Evolutionary conservation across 1,139 yeast genomes (phyloP), one percentile per base, ranked within the genome.

Genomic region (Sugiyamaella paludigena): DNA sequence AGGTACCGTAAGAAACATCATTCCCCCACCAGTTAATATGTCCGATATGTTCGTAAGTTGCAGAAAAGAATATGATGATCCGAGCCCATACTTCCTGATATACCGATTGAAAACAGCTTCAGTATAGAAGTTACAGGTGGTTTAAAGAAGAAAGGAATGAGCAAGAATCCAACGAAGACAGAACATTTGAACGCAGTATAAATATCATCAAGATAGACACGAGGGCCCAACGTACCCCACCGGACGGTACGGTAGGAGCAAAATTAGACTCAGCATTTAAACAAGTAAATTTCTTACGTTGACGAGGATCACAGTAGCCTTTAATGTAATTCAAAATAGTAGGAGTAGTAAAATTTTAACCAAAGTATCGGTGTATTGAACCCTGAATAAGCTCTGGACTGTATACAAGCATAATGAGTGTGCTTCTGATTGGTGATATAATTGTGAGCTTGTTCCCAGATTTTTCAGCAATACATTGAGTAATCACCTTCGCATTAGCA

Each of bases 1-100:
- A 24, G 35, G 81, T 82, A 2, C 51, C 60, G 48, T 59, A 66
- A 10, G 66, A 49, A 15, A 79, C 78, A 37, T 55, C 63, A 60
- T 80, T 80, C 2, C 84, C 84, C 84, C 85, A 80, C 85, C 85
- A 80, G 9, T 63, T 59, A 26, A 71, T 68, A 9, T 72, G 71
- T n/a, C 50, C 60, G 29, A 45, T 69, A 66, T 38, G 72, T 40
- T 56, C 54, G 53, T 73, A 77, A 57, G 77, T 79, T 6, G 80
- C 79, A 1, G 80, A 73, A 59, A 81, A 78, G 65, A 81, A 73
- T 33, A 80, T 78, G 40, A 80, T 63, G 35, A 66, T 50, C 9
- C 60, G 64, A n/a, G 66, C 59, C 48, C 62, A 57, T 77, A 70
- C 56, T 66, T 74, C 54, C 75, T 78, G 55, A 80, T 67, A 57